Evolutionary conservation across 345 rosid species (phyloP).

Genomic region (Populus davidiana): DNA sequence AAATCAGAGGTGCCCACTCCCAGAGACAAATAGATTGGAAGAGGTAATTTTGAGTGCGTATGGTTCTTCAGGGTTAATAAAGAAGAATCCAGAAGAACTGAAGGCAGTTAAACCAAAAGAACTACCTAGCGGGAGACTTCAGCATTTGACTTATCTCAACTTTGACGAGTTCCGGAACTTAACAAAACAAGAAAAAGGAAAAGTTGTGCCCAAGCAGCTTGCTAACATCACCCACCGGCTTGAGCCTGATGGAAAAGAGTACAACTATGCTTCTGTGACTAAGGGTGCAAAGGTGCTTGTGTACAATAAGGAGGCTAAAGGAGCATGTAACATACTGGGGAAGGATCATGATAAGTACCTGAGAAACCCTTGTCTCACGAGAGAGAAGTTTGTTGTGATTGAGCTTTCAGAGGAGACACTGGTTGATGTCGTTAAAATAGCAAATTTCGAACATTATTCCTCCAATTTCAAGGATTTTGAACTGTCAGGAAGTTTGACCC

Average conservation of each 20-base stretch:
- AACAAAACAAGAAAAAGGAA: conserved; percentile 43
- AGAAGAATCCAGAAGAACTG: conserved; percentile 29
- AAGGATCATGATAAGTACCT: conserved; percentile 79
- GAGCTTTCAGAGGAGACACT: conserved; percentile 86
- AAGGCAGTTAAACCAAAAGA: conserved; percentile 17
- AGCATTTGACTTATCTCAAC: conserved; percentile 48
- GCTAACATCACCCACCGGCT: conserved; percentile 68
- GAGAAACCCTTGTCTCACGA: conserved; percentile 79
- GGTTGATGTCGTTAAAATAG: conserved; percentile 81
- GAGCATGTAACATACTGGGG: conserved; percentile 78
- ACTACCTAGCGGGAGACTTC: conserved; percentile 25
- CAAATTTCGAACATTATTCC: conserved; percentile 86
- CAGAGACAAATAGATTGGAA: conserved; percentile 35
- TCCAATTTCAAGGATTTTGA: conserved; percentile 78
- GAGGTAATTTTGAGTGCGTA: conserved; percentile 46
- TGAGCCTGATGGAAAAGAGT: conserved; percentile 84
- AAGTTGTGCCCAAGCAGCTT: conserved; percentile 37
- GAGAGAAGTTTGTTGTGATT: conserved; percentile 69
- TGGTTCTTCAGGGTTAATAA: conserved; percentile 43
- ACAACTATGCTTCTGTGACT: conserved; percentile 71
- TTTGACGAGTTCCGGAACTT: conserved; percentile 56
- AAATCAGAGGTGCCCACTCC: conserved; percentile 37
- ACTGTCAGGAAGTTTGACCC: conserved; percentile 70
- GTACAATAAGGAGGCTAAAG: conserved; percentile 87
- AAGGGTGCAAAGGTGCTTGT: conserved; percentile 89